Conservation (phyloP, 2,329 filamentous ascomycete genomes). For the Neonectria ditissima region DNA sequence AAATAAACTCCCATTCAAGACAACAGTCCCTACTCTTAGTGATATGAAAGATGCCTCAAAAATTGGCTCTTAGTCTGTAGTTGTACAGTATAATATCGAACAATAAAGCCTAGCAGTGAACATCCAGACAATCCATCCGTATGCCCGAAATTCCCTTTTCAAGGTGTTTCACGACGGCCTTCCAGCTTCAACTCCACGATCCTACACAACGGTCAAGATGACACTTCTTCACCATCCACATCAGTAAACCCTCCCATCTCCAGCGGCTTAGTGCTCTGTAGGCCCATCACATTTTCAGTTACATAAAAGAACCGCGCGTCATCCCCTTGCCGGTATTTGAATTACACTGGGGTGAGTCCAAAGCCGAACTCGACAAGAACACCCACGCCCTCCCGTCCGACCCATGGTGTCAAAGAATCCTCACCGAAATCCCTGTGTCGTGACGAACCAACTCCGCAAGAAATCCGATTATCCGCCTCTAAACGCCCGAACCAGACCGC, state of each 20-base stretch:
- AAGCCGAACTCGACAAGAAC: slow-evolving; percentile 23
- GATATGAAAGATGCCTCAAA: neutral
- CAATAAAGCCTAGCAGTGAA: slow-evolving; percentile 14
- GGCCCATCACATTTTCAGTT: slow-evolving; percentile 20
- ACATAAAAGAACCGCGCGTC: neutral
- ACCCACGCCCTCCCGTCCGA: slow-evolving; percentile 19
- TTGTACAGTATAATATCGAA: slow-evolving; percentile 23
- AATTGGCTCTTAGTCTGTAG: neutral
- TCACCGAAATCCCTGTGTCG: slow-evolving; percentile 12
- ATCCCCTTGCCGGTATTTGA: slow-evolving; percentile 14
- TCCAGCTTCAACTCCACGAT: neutral
- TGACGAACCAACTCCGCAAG: slow-evolving; percentile 24
- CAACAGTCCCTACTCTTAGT: neutral
- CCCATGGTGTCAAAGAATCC: slow-evolving; percentile 21
- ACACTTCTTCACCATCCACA: slow-evolving; percentile 2
- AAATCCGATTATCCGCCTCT: slow-evolving; percentile 38
- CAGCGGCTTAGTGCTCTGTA: neutral
- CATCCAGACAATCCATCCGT: slow-evolving; percentile 3
- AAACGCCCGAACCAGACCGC: slow-evolving; percentile 40
- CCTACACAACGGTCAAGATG: neutral
- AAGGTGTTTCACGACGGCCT: neutral
- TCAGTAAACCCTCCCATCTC: slow-evolving; percentile 3
- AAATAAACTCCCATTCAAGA: slow-evolving; percentile 6
- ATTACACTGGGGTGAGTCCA: slow-evolving; percentile 23
- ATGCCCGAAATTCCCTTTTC: neutral